Evolutionary conservation across 2,329 filamentous ascomycete species (phyloP).

Genomic region (Fusarium citri): DNA sequence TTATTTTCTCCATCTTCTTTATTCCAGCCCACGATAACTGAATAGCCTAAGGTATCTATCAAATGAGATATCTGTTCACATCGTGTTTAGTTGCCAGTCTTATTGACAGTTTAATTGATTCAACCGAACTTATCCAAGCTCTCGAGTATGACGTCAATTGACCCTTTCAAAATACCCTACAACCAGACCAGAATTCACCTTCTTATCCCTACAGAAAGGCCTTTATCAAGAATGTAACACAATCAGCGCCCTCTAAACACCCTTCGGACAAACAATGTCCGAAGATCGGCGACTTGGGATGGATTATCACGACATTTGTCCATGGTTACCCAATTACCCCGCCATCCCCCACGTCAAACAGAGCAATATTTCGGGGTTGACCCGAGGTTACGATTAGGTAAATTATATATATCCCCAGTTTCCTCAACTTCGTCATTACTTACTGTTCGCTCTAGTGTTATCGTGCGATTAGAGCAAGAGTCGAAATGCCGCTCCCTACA

Average conservation of each 20-base stretch:
- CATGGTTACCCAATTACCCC: conserved; percentile 31
- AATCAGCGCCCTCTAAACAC: conserved; percentile 18
- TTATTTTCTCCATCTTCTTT: neutral
- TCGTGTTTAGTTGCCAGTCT: neutral
- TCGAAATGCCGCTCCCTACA: conserved; percentile 60
- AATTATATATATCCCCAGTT: neutral
- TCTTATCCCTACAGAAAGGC: neutral
- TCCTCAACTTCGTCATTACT: neutral
- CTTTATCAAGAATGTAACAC: neutral
- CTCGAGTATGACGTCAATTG: neutral
- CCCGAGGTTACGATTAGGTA: conserved; percentile 23
- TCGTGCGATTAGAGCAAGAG: neutral
- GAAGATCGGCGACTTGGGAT: conserved; percentile 32
- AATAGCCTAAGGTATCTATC: too few relatives aligned
- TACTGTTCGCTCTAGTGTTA: neutral
- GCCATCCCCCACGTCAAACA: conserved; percentile 29
- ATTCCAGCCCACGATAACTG: accelerated
- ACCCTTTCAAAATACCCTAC: neutral
- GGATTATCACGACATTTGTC: conserved; percentile 35
- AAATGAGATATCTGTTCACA: accelerated
- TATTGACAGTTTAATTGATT: too few relatives aligned
- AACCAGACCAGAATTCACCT: neutral
- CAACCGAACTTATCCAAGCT: too few relatives aligned
- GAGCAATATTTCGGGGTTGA: conserved; percentile 10
- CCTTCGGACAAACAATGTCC: conserved; percentile 8